Conservation (phyloP, 2,329 filamentous ascomycete genomes). For the Plectosphaerella plurivora region DNA sequence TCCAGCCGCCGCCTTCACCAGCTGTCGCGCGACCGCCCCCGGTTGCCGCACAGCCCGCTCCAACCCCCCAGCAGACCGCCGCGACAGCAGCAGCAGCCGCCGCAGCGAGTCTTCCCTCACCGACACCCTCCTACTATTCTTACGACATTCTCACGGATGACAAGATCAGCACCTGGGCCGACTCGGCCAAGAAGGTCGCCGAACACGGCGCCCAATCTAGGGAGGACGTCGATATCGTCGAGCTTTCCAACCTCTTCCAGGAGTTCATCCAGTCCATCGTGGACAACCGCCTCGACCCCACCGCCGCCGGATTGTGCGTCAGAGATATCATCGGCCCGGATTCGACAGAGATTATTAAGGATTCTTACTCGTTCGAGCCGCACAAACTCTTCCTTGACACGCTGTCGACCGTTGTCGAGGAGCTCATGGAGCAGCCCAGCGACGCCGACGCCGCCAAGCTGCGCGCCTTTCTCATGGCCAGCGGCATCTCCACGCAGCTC, state of each 20-base stretch:
- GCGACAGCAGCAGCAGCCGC: slow-evolving; percentile 12
- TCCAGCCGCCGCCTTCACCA: neutral
- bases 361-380: slow-evolving; percentile 52
- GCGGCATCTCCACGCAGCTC: slow-evolving; percentile 64
- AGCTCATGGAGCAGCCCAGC: slow-evolving; percentile 45
- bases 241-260: slow-evolving; percentile 72
- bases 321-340: slow-evolving; percentile 67
- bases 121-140: slow-evolving; percentile 49
- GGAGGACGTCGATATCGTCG: slow-evolving; percentile 62
- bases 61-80: slow-evolving; percentile 11
- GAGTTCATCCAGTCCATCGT: slow-evolving; percentile 77
- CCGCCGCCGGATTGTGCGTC: slow-evolving; percentile 67
- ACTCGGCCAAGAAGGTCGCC: slow-evolving; percentile 57
- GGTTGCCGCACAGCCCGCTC: slow-evolving; percentile 13
- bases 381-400: slow-evolving; percentile 77
- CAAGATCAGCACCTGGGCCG: slow-evolving; percentile 62
- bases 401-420: slow-evolving; percentile 72
- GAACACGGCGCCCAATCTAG: slow-evolving; percentile 61
- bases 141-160: slow-evolving; percentile 75
- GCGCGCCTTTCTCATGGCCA: slow-evolving; percentile 65
- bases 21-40: slow-evolving; percentile 1
- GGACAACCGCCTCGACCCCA: slow-evolving; percentile 61
- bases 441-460: slow-evolving; percentile 41
- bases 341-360: slow-evolving; percentile 43
- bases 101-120: slow-evolving; percentile 20